A percentile compares a stretch with the other conserved stretches of the same genome.
Conservation (phyloP, 2,329 filamentous ascomycete genomes). For the Neonectria faginata region DNA sequence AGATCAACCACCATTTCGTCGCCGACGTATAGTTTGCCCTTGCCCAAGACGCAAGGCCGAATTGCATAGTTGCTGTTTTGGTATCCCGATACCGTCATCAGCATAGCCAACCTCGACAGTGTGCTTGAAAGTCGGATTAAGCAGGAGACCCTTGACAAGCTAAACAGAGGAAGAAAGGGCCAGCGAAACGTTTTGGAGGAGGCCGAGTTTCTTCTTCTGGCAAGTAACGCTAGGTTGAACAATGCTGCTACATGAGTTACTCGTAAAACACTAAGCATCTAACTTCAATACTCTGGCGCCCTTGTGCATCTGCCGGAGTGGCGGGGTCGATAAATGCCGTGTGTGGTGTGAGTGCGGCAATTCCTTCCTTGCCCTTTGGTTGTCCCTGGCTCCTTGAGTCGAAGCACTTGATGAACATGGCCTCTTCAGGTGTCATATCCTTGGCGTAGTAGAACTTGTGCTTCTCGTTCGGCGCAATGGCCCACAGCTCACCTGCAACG, state of each 20-base stretch:
- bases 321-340: slow-evolving; percentile 43
- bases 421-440: slow-evolving; percentile 45
- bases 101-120: too few relatives aligned
- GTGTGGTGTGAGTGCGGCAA: slow-evolving; percentile 42
- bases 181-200: too few relatives aligned
- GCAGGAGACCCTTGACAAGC: too few relatives aligned
- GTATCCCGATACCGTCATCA: not conserved
- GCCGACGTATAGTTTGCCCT: slow-evolving; percentile 50
- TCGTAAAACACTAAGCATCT: slow-evolving; percentile 44
- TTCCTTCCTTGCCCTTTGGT: slow-evolving; percentile 32
- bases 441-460: slow-evolving; percentile 45
- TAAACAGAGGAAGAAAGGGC: too few relatives aligned
- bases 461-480: slow-evolving; percentile 33
- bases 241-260: not conserved
- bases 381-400: slow-evolving; percentile 43
- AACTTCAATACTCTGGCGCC: slow-evolving; percentile 44
- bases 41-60: slow-evolving; percentile 53
- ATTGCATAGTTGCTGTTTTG: slow-evolving; percentile 29
- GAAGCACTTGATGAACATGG: slow-evolving; percentile 46
- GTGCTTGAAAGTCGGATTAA: too few relatives aligned
- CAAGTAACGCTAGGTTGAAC: too few relatives aligned
- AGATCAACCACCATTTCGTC: slow-evolving; percentile 49
- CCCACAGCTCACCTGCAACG: slow-evolving; percentile 33
- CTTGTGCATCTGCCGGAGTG: slow-evolving; percentile 37
- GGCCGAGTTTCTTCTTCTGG: too few relatives aligned